phyloP scores from a whole-genome alignment of 176 grass and related monocot species.

The Bothriochloa decipiens region DNA sequence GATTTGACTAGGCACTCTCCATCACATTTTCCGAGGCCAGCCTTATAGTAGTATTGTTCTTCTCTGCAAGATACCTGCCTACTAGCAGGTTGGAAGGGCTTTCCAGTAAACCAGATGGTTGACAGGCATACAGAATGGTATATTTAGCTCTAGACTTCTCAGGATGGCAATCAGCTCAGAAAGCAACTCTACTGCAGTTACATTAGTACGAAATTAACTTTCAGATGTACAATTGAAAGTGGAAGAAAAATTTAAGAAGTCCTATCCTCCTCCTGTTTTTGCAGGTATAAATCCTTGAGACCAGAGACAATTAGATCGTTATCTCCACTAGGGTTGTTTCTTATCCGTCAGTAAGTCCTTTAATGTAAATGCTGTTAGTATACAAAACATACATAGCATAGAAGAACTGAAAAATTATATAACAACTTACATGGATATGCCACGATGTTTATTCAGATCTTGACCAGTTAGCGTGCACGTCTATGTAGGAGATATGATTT shows the following conservation, averaged over 20 bases:
- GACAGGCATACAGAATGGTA: conserved; percentile 78
- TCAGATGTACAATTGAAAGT: conserved; percentile 5
- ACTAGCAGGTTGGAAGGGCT: conserved; percentile 43
- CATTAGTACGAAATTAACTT: conserved; percentile 4
- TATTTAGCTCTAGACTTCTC: conserved; percentile 64
- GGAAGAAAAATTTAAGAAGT: conserved; percentile 15
- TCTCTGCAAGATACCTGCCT: conserved; percentile 73
- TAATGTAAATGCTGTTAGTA: conserved; percentile 30
- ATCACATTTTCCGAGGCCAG: conserved; percentile 60
- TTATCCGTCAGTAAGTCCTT: conserved; percentile 60
- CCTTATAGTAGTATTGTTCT: conserved; percentile 48
- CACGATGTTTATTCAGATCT: conserved; percentile 61
- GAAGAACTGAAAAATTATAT: not conserved
- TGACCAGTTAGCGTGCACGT: conserved; percentile 39
- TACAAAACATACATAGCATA: not conserved
- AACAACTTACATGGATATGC: conserved; percentile 53
- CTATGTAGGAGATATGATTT: conserved; percentile 56
- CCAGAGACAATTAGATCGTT: conserved; percentile 57
- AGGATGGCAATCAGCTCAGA: conserved; percentile 60
- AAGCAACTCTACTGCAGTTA: conserved; percentile 44
- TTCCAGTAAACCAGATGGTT: conserved; percentile 16
- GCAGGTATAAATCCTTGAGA: no score
- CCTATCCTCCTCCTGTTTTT: conserved; percentile 56
- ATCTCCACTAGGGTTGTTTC: conserved; percentile 51
- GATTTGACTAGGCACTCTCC: conserved; percentile 72